Evolutionary conservation across 2,329 filamentous ascomycete species (phyloP).

Genomic region (Phialemonium atrogriseum): DNA sequence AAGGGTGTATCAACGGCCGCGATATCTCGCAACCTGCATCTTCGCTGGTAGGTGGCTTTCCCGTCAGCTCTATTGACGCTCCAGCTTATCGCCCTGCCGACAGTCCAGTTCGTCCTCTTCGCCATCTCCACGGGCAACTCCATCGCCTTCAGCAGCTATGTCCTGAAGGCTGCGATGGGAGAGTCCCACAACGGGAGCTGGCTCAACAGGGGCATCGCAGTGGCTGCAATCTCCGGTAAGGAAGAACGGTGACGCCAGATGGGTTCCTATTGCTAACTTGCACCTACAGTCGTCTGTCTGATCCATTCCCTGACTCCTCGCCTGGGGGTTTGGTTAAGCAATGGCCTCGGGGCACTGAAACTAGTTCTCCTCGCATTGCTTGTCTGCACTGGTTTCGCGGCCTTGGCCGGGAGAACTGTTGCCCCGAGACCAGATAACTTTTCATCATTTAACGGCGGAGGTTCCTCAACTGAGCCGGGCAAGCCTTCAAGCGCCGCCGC

Average conservation of each 20-base stretch:
- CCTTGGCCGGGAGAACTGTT: conserved; percentile 16
- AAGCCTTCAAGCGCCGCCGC: conserved; percentile 7
- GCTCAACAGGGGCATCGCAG: conserved; percentile 22
- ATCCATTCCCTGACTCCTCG: conserved; percentile 25
- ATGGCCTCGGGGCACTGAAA: conserved; percentile 26
- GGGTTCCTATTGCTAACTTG: background rate
- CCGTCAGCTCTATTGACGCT: background rate
- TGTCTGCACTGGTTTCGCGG: conserved; percentile 22
- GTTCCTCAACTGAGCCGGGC: background rate
- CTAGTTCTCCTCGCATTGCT: conserved; percentile 21
- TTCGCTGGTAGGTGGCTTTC: conserved; percentile 15
- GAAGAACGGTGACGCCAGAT: no score
- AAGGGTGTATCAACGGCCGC: conserved; percentile 23
- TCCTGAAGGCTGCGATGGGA: conserved; percentile 19
- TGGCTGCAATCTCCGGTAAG: conserved; percentile 20
- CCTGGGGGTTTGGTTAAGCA: conserved; percentile 25
- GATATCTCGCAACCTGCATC: conserved; percentile 26
- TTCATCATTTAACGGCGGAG: conserved; percentile 15
- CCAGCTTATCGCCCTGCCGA: background rate
- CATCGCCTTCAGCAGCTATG: conserved; percentile 23
- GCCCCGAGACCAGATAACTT: conserved; percentile 14
- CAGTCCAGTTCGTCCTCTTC: conserved; percentile 25
- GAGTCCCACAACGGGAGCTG: conserved; percentile 17
- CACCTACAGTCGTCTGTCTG: conserved; percentile 19
- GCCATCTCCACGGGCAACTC: conserved; percentile 26